A percentile compares a stretch with the other conserved stretches of the same genome.
Evolutionary conservation across 805 yeast species (phyloP).

Genomic region (Starmera caribaea): DNA sequence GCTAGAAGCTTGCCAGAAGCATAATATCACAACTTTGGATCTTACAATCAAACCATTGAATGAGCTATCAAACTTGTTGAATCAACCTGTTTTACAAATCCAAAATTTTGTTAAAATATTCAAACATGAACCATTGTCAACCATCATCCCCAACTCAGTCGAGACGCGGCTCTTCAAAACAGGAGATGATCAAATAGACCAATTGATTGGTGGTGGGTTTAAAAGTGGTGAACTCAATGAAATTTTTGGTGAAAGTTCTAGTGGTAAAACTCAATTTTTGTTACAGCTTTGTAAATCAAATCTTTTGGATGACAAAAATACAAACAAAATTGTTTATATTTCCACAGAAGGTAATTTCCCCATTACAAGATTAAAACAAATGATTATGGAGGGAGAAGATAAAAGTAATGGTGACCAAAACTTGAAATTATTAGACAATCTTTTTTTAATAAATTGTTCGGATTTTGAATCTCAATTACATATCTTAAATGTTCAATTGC

Average conservation of each 20-base stretch:
- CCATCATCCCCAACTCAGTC: constrained; percentile 1
- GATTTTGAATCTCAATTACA: constrained; percentile 71
- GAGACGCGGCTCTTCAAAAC: constrained; percentile 31
- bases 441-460: constrained; percentile 48
- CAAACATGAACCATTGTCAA: constrained; percentile 10
- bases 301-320: constrained; percentile 45
- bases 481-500: constrained; percentile 59
- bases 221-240: constrained; percentile 53
- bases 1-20: constrained; percentile 17
- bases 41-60: constrained; percentile 27
- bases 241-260: constrained; percentile 73
- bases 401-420: no score
- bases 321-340: constrained; percentile 51
- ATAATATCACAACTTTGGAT: constrained; percentile 29
- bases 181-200: constrained; percentile 44
- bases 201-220: constrained; percentile 45
- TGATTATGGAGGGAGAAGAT: constrained; percentile 21
- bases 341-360: constrained; percentile 72
- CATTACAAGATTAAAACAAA: constrained; percentile 50
- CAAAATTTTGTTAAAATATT: constrained; percentile 14
- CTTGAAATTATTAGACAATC: constrained; percentile 17
- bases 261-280: constrained; percentile 78
- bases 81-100: constrained; percentile 25
- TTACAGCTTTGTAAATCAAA: constrained; percentile 55
- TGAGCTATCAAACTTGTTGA: constrained; percentile 23